phyloP scores from a whole-genome alignment of 163 green algal species.

The Prototheca wickerhamii region DNA sequence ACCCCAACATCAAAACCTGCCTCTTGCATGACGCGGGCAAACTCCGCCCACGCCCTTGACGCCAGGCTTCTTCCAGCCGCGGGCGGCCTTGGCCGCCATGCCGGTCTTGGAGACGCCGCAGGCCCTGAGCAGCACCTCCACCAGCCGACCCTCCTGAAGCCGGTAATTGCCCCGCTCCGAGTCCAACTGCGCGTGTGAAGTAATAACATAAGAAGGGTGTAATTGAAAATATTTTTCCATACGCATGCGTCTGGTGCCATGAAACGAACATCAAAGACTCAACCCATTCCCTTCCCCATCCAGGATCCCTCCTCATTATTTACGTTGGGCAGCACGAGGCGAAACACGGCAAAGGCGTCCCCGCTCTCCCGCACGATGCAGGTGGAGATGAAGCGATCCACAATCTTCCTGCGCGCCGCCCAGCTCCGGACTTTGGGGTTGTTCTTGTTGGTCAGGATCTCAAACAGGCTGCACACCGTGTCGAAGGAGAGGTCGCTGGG shows the following conservation, averaged over 20 bases:
- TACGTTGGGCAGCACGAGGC: conserved; percentile 29
- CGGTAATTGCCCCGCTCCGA: conserved; percentile 25
- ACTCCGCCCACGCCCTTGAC: conserved; percentile 31
- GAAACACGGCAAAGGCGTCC: conserved; percentile 23
- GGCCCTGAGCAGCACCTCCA: conserved; percentile 10
- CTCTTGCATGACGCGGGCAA: conserved; percentile 31
- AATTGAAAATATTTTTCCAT: too few species aligned
- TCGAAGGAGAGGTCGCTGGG: conserved; percentile 15
- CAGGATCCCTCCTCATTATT: too few species aligned
- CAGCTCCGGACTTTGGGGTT: not conserved
- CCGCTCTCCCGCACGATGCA: conserved; percentile 8
- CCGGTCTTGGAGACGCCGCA: conserved; percentile 5
- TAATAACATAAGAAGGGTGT: too few species aligned
- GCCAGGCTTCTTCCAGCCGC: conserved; percentile 9
- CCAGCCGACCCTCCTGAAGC: conserved; percentile 27
- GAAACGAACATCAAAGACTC: too few species aligned
- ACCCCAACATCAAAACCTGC: conserved; percentile 9
- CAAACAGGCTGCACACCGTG: conserved; percentile 13
- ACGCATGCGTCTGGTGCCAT: too few species aligned
- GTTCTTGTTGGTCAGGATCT: not conserved
- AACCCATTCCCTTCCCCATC: too few species aligned
- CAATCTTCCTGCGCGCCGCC: not conserved
- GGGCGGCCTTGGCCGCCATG: not conserved
- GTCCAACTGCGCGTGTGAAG: conserved; percentile 31
- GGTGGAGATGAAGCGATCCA: conserved; percentile 7